Percentiles rank a stretch among this genome's conserved stretches.
Evolutionary conservation across 805 yeast species (phyloP).

Genomic region (Suhomyces sp.): DNA sequence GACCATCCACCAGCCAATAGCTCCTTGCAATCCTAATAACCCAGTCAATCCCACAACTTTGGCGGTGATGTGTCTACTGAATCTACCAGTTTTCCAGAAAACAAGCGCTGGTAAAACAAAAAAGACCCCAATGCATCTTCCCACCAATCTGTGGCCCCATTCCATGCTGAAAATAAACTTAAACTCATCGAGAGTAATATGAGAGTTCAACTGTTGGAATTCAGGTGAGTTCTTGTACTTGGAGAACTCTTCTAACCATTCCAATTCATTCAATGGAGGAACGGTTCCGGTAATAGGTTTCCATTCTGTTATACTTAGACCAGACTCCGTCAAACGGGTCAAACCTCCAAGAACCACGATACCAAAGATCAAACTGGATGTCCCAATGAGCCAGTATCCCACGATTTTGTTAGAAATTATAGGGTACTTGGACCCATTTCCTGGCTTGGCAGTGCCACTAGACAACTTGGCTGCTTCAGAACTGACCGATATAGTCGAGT

Average conservation of each 20-base stretch:
- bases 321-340: constrained; percentile 93
- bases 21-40: constrained; percentile 88
- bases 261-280: constrained; percentile 77
- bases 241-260: constrained; percentile 83
- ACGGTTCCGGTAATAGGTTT: constrained; percentile 93
- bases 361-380: constrained; percentile 87
- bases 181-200: constrained; percentile 86
- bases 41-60: constrained; percentile 71
- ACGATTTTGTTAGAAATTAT: constrained; percentile 40
- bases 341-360: constrained; percentile 96
- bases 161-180: constrained; percentile 95
- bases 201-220: constrained; percentile 82
- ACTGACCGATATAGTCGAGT: constrained; percentile 5
- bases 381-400: constrained; percentile 85
- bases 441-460: not conserved
- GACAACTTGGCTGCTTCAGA: not conserved
- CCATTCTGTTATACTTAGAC: constrained; percentile 97
- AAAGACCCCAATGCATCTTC: constrained; percentile 82
- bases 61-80: constrained; percentile 64
- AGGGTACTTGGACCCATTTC: constrained; percentile 5
- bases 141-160: constrained; percentile 94
- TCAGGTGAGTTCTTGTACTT: constrained; percentile 89
- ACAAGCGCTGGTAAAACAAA: constrained; percentile 84
- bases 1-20: constrained; percentile 99
- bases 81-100: constrained; percentile 63